These are phyloP conservation scores for Jacaranda copaia DNA, from an alignment of 257 asterid species.

Conservation along the genomic window DNA sequence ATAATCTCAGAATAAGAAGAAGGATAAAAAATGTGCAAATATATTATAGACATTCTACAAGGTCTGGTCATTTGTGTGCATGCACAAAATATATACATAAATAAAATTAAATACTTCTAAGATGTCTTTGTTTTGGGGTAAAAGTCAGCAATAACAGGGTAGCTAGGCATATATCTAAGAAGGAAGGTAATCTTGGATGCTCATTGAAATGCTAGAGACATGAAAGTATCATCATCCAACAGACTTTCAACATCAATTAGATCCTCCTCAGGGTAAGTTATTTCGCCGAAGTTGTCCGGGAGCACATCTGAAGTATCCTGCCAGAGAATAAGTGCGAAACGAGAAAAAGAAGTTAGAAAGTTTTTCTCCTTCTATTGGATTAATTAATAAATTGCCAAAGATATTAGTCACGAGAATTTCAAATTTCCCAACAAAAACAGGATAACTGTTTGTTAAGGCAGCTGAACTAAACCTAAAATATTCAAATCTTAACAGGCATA, in stretches of 20 bases:
- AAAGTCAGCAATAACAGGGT: conserved; percentile 23
- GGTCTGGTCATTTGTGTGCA: conserved; percentile 27
- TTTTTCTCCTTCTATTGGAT: neutral
- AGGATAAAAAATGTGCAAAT: conserved; percentile 1
- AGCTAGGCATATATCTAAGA: conserved; percentile 26
- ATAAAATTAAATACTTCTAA: neutral
- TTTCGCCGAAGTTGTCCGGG: conserved; percentile 49
- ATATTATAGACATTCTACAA: conserved; percentile 30
- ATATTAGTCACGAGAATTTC: no score
- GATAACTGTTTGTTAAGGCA: no score
- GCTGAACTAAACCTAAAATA: no score
- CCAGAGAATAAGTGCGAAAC: conserved; percentile 3
- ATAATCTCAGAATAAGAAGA: neutral
- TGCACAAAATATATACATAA: conserved; percentile 37
- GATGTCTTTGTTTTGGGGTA: neutral
- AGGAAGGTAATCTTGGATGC: neutral
- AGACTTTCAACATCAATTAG: conserved; percentile 68
- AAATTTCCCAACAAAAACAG: no score
- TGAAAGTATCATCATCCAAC: conserved; percentile 82
- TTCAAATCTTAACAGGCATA: no score
- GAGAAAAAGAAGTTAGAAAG: neutral
- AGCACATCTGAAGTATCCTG: conserved; percentile 61
- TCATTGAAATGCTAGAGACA: conserved; percentile 79
- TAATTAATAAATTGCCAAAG: neutral
- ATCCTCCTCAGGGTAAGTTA: conserved; percentile 63